Evolutionary conservation across 768 basidiomycete species (phyloP).

Genomic region (Mrakia frigida): DNA sequence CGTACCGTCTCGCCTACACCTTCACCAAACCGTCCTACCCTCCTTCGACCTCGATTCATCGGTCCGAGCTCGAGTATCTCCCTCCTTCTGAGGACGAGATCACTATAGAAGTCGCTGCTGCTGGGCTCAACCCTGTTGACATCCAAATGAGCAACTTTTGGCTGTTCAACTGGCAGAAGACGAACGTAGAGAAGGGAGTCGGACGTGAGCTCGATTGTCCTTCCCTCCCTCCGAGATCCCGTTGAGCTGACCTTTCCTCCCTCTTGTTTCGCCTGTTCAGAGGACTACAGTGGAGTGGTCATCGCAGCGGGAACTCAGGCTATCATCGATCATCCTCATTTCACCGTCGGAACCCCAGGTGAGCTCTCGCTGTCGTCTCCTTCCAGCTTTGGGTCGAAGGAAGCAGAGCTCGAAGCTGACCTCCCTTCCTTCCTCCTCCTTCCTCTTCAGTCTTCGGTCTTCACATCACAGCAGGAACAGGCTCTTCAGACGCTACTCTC

Average conservation of each 20-base stretch:
- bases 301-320: too few relatives aligned
- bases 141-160: constrained; percentile 20
- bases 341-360: too few relatives aligned
- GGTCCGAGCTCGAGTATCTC: not conserved
- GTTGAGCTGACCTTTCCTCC: not conserved
- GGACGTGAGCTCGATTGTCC: not conserved
- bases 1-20: not conserved
- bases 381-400: too few relatives aligned
- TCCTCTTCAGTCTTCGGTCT: constrained; percentile 19
- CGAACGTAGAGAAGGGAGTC: not conserved
- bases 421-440: not conserved
- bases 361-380: too few relatives aligned
- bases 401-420: not conserved
- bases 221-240: not conserved
- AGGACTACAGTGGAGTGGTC: constrained; percentile 11
- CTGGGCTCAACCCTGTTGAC: constrained; percentile 14
- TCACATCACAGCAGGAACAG: not conserved
- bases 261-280: not conserved
- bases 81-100: constrained; percentile 6
- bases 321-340: too few relatives aligned
- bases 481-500: not conserved
- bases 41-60: not conserved
- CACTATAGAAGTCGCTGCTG: not conserved
- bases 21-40: constrained; percentile 3
- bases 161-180: constrained; percentile 5